phyloP scores from a whole-genome alignment of 805 yeast genomes.

The Candida vartiovaarae region DNA sequence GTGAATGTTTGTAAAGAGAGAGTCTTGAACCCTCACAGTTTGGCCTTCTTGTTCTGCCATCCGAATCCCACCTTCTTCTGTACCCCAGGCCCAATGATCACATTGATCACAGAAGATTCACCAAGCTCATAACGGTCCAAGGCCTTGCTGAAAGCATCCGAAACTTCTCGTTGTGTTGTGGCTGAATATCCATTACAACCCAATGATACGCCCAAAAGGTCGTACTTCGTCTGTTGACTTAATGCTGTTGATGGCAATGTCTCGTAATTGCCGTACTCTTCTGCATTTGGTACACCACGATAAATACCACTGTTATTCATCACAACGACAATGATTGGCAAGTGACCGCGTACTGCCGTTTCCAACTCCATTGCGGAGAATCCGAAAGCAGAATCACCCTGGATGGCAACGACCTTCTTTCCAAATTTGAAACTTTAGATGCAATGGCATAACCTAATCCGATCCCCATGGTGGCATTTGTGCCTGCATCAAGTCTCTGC shows the following conservation, averaged over 20 bases:
- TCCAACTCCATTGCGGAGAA: constrained; percentile 70
- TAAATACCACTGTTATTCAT: constrained; percentile 73
- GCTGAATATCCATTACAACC: constrained; percentile 52
- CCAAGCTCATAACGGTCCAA: constrained; percentile 24
- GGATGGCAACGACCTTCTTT: constrained; percentile 47
- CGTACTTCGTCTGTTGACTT: constrained; percentile 49
- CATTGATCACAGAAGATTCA: constrained; percentile 44
- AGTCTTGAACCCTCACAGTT: constrained; percentile 6
- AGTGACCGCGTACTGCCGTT: constrained; percentile 48
- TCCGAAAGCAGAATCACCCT: constrained; percentile 77
- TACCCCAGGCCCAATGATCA: constrained; percentile 54
- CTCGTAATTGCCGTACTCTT: constrained; percentile 14
- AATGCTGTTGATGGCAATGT: constrained; percentile 55
- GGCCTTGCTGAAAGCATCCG: constrained; percentile 29
- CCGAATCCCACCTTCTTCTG: constrained; percentile 53
- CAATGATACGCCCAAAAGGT: constrained; percentile 43
- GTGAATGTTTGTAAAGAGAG: background rate
- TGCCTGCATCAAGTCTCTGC: constrained; percentile 62
- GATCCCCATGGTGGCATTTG: constrained; percentile 74
- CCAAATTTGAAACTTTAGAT: constrained; percentile 41
- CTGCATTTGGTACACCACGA: constrained; percentile 46
- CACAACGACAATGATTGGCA: constrained; percentile 53
- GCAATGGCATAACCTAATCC: constrained; percentile 68
- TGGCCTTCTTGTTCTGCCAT: constrained; percentile 52
- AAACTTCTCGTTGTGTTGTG: constrained; percentile 33